Percentiles rank a stretch among this genome's conserved stretches.
Evolutionary conservation across 2,329 filamentous ascomycete species (phyloP).

Genomic region (Fusarium albidum): DNA sequence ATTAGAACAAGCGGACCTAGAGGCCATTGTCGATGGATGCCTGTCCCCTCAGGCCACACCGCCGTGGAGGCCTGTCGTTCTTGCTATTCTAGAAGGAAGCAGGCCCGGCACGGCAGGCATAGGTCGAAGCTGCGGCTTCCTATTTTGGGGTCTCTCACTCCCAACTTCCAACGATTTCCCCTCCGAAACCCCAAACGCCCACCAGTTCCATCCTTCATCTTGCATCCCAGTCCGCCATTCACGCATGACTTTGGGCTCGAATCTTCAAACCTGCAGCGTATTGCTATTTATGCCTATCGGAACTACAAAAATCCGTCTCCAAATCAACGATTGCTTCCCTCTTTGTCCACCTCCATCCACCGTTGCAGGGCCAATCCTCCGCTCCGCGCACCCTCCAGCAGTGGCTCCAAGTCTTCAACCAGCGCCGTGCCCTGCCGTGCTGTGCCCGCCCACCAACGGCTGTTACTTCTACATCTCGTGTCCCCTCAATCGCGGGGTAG

Average conservation of each 20-base stretch:
- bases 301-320: too few species aligned
- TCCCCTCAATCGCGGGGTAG: slow-evolving; percentile 15
- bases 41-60: slow-evolving; percentile 1
- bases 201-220: slow-evolving; percentile 5
- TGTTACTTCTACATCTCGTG: slow-evolving; percentile 14
- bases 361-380: slow-evolving; percentile 4
- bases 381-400: slow-evolving; percentile 11
- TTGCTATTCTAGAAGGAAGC: slow-evolving; percentile 26
- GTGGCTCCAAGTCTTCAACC: slow-evolving; percentile 2
- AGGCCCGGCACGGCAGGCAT: neutral
- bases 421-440: neutral
- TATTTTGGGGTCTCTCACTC: slow-evolving; percentile 5
- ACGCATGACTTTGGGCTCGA: neutral
- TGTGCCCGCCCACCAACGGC: neutral
- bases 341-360: slow-evolving; percentile 5
- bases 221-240: neutral
- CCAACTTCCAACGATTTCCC: neutral
- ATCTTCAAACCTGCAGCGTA: too few species aligned
- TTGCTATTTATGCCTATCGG: too few species aligned
- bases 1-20: neutral
- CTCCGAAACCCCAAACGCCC: neutral
- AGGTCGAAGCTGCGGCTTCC: slow-evolving; percentile 9
- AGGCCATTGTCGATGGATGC: neutral
- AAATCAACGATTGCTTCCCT: neutral
- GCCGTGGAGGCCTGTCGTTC: neutral